These are phyloP conservation scores for Nothopassalora personata DNA, from an alignment of 2,329 filamentous ascomycete species.

Conservation along the genomic window DNA sequence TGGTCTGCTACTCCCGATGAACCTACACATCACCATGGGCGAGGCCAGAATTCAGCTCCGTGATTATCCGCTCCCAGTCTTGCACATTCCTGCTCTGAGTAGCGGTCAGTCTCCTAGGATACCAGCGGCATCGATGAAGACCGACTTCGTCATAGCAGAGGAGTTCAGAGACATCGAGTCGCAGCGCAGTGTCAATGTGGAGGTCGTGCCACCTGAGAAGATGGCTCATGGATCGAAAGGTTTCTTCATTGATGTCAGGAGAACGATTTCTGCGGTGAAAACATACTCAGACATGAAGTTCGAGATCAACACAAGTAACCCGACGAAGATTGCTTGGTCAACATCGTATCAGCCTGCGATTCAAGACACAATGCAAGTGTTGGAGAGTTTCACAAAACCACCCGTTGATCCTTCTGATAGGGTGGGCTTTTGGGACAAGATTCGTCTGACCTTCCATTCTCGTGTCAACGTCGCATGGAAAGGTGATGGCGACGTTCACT, in stretches of 20 bases:
- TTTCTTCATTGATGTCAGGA: slow-evolving; percentile 78
- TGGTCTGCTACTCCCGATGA: slow-evolving; percentile 82
- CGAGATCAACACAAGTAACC: slow-evolving; percentile 86
- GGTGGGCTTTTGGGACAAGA: slow-evolving; percentile 98
- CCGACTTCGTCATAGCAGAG: slow-evolving; percentile 93
- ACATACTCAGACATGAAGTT: slow-evolving; percentile 89
- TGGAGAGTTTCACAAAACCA: slow-evolving; percentile 95
- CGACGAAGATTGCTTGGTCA: slow-evolving; percentile 93
- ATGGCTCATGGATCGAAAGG: slow-evolving; percentile 54
- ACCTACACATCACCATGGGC: slow-evolving; percentile 80
- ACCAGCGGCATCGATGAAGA: slow-evolving; percentile 75
- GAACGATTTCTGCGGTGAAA: slow-evolving; percentile 91
- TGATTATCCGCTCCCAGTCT: slow-evolving; percentile 86
- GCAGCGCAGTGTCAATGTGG: slow-evolving; percentile 71
- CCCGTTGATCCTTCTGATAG: slow-evolving; percentile 88
- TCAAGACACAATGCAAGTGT: slow-evolving; percentile 99
- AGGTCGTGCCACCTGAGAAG: slow-evolving; percentile 70
- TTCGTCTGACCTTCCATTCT: slow-evolving; percentile 89
- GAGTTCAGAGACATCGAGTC: slow-evolving; percentile 80
- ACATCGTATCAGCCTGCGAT: slow-evolving; percentile 96
- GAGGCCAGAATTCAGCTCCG: slow-evolving; percentile 81
- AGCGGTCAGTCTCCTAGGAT: slow-evolving; percentile 71
- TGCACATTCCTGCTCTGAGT: slow-evolving; percentile 83
- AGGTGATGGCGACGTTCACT: slow-evolving; percentile 89
- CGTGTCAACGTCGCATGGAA: slow-evolving; percentile 86